phyloP scores from a whole-genome alignment of 768 basidiomycete genomes.

The Trametes gibbosa region DNA sequence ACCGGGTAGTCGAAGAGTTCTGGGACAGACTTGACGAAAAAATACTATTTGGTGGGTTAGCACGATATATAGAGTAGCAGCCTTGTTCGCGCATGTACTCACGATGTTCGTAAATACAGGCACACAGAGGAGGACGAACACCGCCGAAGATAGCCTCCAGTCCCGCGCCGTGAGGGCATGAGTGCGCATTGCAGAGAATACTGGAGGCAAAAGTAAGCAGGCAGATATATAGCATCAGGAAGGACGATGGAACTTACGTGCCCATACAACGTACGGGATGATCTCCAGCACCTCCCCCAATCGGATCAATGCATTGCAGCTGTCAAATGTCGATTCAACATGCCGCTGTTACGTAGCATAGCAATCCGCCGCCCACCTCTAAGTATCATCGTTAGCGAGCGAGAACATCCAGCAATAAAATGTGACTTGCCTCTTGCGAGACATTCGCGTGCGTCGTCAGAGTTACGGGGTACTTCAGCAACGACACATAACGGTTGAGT shows the following conservation, averaged over 20 bases:
- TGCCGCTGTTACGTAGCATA: too few relatives aligned
- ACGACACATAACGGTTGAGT: conserved; percentile 12
- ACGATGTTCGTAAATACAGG: background rate
- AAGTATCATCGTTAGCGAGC: too few relatives aligned
- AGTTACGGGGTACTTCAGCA: background rate
- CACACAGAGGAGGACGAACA: background rate
- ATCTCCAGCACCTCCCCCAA: background rate
- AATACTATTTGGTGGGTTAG: background rate
- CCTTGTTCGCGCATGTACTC: background rate
- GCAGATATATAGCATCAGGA: background rate
- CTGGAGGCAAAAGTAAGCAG: background rate
- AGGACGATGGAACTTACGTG: background rate
- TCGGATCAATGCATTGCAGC: background rate
- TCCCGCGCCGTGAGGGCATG: background rate
- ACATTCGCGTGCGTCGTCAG: background rate
- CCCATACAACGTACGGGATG: background rate
- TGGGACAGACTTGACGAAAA: background rate
- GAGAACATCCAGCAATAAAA: too few relatives aligned
- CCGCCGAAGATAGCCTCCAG: background rate
- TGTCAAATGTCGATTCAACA: background rate
- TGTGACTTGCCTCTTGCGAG: background rate
- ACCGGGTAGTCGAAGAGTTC: background rate
- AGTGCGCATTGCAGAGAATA: background rate
- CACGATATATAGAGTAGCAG: too few relatives aligned
- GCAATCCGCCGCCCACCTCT: too few relatives aligned